Base-by-base conservation (phyloP, 768 basidiomycete genomes). In the Tulasnella calospora region DNA sequence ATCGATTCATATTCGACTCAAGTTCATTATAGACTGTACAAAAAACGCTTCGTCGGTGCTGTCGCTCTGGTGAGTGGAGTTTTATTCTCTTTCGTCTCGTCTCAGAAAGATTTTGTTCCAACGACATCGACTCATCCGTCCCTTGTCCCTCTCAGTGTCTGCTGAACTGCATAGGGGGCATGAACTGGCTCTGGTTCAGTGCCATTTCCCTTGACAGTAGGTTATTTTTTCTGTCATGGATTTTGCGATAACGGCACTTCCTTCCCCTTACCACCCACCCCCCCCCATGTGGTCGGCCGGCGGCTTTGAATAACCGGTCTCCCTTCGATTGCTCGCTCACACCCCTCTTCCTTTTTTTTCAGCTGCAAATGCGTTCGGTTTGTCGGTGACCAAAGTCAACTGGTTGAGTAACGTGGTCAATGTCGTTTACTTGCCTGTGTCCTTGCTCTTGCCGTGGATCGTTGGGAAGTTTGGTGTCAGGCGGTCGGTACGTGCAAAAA, bases 101-200 rank as follows among this genome's bases (percentile, higher is more conserved):
- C n/a, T 13, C 61, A 33, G 13, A 40, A 46, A 76, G 40, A 27
- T 41, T 30, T 27, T 38, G 19, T 19, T 35, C 30, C 4, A 67
- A 67, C 36, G 33, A 21, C 35, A 35, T 19, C 17, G n/a, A 46
- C 38, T 36, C 6, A 40, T 21, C 38, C 51, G 21, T 4, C 76
- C 35, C 57, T 46, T 57, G 46, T 80, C 36, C 70, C 75, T 91
- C 17, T 4, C 33, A 76, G 78, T 76, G 57, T 13, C 40, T 91
- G 40, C 84, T 94, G 41, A 92, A 90, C 76, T 82, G 91, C 55
- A 87, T 90, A 15, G 85, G 87, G 2, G 92, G 89, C 8, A 89
- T 92, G 90, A 84, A 88, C 9, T 90, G 90, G 89, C 88, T 92
- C 4, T 95, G 93, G 93, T 95, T 95, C 81, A 93, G 94, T 4